Evolutionary conservation across 1,139 yeast genomes (phyloP).

Genomic region (Ogataea hybrid): DNA sequence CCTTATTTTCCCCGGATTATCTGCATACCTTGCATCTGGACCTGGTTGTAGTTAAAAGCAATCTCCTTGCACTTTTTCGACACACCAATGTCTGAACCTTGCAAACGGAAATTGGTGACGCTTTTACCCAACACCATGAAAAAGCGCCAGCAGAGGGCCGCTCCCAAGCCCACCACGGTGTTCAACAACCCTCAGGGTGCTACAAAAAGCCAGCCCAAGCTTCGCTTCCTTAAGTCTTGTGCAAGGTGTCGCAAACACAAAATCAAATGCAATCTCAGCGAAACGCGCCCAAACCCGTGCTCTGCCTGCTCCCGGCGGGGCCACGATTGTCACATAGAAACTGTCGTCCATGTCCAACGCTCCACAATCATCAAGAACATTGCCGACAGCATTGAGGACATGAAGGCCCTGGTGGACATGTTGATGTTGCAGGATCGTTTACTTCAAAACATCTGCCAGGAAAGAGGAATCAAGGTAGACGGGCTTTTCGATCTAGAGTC

Average conservation of each 20-base stretch:
- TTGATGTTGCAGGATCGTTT: conserved; percentile 24
- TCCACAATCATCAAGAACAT: conserved; percentile 33
- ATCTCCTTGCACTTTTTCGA: conserved; percentile 3
- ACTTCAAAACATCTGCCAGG: conserved; percentile 23
- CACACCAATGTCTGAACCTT: conserved; percentile 2
- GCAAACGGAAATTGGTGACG: conserved; percentile 39
- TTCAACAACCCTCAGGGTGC: conserved; percentile 22
- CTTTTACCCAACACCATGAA: conserved; percentile 16
- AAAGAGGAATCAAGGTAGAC: conserved; percentile 27
- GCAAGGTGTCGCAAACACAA: conserved; percentile 63
- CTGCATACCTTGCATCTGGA: conserved; percentile 3
- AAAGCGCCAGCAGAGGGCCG: conserved; percentile 4
- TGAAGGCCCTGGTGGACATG: conserved; percentile 31
- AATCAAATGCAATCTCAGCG: conserved; percentile 58
- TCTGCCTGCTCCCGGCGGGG: conserved; percentile 54
- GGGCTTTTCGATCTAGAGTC: conserved; percentile 30
- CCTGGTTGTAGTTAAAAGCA: conserved; percentile 2
- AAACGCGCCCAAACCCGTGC: conserved; percentile 54
- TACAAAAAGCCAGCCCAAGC: conserved; percentile 33
- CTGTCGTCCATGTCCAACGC: conserved; percentile 38
- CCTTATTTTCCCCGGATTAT: conserved; percentile 11
- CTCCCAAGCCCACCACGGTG: conserved; percentile 12
- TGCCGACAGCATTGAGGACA: conserved; percentile 28
- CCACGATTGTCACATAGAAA: conserved; percentile 51
- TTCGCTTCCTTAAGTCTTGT: conserved; percentile 55